Evolutionary conservation across 177 flowering plant species (phyloP).

Genomic region (Tripterygium wilfordii): DNA sequence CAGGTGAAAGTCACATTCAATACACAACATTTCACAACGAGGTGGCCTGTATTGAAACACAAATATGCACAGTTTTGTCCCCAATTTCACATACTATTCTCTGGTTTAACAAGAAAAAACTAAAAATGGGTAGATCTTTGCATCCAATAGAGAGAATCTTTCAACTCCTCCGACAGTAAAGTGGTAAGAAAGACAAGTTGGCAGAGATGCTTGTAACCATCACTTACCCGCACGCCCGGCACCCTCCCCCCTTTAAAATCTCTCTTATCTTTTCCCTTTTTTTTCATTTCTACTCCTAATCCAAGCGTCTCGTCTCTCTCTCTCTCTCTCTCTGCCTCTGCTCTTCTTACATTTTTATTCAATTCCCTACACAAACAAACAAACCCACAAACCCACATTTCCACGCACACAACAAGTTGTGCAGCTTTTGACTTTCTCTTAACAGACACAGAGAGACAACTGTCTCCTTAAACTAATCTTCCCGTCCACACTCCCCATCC

Average conservation of each 20-base stretch:
- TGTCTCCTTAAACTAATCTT: conserved; percentile 2
- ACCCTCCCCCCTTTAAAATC: neutral
- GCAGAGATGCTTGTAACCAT: too few species aligned
- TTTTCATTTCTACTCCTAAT: neutral
- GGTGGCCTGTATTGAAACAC: too few species aligned
- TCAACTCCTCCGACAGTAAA: too few species aligned
- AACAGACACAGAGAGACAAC: conserved; percentile 16
- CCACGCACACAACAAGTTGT: conserved; percentile 8
- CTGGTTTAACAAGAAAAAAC: too few species aligned
- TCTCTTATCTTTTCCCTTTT: neutral
- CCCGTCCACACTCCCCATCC: neutral
- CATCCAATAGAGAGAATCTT: too few species aligned
- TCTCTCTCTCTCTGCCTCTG: neutral
- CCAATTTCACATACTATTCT: too few species aligned
- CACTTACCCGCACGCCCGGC: conserved; percentile 22
- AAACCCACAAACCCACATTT: conserved; percentile 22
- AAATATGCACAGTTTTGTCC: too few species aligned
- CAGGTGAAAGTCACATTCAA: too few species aligned
- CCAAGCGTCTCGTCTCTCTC: neutral
- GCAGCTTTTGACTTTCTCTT: conserved; percentile 29
- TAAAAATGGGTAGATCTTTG: too few species aligned
- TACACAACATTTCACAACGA: too few species aligned
- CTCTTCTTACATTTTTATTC: conserved; percentile 3
- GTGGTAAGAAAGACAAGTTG: too few species aligned
- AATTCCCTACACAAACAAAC: too few species aligned